Conservation (phyloP, 169 alveolate genomes). For the Plasmodium ovale region DNA sequence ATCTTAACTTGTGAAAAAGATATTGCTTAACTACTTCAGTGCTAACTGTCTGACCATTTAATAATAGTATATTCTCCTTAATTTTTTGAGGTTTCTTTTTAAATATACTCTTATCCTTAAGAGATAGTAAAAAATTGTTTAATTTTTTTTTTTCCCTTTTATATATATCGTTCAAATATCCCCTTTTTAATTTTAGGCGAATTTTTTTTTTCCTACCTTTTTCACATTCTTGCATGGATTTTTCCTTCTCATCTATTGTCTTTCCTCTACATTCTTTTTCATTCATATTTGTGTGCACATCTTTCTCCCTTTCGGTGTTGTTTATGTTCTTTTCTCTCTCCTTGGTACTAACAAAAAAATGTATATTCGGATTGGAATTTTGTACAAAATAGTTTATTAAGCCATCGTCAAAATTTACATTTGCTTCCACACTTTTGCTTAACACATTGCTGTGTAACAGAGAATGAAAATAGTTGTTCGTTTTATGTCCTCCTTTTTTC, state of each 20-base stretch:
- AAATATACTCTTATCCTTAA: conserved; percentile 60
- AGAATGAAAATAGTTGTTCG: conserved; percentile 22
- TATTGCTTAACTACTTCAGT: conserved; percentile 57
- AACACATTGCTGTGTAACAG: conserved; percentile 22
- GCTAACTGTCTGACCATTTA: conserved; percentile 63
- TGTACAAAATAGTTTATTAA: conserved; percentile 26
- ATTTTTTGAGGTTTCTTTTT: conserved; percentile 9
- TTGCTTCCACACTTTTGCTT: conserved; percentile 30
- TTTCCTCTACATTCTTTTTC: neutral
- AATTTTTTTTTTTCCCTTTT: conserved; percentile 40
- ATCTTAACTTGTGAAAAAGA: conserved; percentile 55
- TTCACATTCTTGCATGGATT: neutral
- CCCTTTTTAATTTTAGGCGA: conserved; percentile 48
- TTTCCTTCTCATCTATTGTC: neutral
- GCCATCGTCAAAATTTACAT: conserved; percentile 74
- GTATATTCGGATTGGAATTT: conserved; percentile 42
- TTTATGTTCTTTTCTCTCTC: neutral
- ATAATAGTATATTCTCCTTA: conserved; percentile 46
- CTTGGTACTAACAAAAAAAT: conserved; percentile 4
- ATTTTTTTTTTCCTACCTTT: conserved; percentile 14
- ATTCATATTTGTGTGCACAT: neutral
- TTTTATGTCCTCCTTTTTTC: neutral
- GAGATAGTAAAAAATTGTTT: conserved; percentile 13
- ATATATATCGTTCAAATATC: conserved; percentile 64
- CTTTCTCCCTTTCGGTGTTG: neutral